Percentiles rank a stretch among this genome's conserved stretches.
phyloP scores from a whole-genome alignment of 306 rosid genomes.

The Benincasa hispida region DNA sequence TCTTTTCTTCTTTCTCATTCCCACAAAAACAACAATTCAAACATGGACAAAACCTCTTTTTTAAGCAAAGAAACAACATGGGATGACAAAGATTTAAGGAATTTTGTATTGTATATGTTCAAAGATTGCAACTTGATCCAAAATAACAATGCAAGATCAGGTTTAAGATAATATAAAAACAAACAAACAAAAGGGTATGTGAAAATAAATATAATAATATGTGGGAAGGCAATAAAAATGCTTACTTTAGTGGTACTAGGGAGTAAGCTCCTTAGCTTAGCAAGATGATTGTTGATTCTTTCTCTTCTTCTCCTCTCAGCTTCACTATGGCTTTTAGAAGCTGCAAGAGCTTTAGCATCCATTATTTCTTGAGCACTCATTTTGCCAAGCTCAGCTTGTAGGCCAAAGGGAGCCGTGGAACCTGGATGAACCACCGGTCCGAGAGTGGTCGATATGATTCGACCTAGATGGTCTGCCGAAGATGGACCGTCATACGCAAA shows the following conservation, averaged over 20 bases:
- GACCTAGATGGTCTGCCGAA: conserved; percentile 44
- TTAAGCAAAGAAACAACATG: background rate
- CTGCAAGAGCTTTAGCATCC: conserved; percentile 96
- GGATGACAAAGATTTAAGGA: background rate
- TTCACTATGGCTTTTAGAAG: conserved; percentile 87
- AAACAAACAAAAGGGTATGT: background rate
- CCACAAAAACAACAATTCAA: background rate
- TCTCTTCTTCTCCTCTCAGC: conserved; percentile 92
- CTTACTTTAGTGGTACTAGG: conserved; percentile 95
- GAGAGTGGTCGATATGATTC: conserved; percentile 57
- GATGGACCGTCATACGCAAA: conserved; percentile 63
- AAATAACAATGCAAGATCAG: background rate
- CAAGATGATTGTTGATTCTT: conserved; percentile 90
- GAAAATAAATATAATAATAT: background rate
- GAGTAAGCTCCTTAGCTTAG: conserved; percentile 70
- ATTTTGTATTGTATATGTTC: background rate
- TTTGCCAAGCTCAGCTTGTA: conserved; percentile 75
- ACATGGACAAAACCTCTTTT: background rate
- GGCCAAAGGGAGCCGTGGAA: conserved; percentile 49
- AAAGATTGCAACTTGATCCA: background rate
- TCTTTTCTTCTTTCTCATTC: background rate
- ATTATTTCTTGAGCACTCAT: conserved; percentile 86
- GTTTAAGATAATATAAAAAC: background rate
- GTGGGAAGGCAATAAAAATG: background rate
- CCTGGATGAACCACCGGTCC: conserved; percentile 60